A percentile compares a stretch with the other conserved stretches of the same genome.
These are phyloP conservation scores for Zasmidium citrigriseum DNA, from an alignment of 2,329 filamentous ascomycete species.

Conservation along the genomic window DNA sequence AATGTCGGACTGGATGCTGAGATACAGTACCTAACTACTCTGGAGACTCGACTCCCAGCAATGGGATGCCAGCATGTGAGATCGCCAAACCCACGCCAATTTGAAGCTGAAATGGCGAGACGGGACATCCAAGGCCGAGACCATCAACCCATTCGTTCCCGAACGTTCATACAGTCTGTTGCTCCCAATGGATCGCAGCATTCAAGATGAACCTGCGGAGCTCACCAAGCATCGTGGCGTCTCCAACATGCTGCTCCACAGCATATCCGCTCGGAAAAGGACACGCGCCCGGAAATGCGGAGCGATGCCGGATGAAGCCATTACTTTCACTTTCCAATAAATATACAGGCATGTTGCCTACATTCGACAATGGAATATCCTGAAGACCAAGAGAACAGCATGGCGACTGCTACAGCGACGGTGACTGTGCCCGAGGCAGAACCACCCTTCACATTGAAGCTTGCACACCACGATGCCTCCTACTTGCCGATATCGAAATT, in stretches of 20 bases:
- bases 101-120: too few species aligned
- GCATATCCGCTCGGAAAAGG: constrained; percentile 1
- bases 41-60: too few species aligned
- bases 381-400: not conserved
- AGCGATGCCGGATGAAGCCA: not conserved
- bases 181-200: not conserved
- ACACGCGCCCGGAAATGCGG: not conserved
- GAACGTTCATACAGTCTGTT: too few species aligned
- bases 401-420: constrained; percentile 15
- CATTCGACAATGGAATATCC: not conserved
- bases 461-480: constrained; percentile 19
- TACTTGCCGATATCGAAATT: constrained; percentile 30
- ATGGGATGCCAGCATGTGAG: too few species aligned
- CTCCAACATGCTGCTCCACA: not conserved
- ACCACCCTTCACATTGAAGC: constrained; percentile 14
- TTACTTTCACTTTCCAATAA: not conserved
- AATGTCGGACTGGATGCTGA: too few species aligned
- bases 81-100: too few species aligned
- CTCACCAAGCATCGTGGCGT: not conserved
- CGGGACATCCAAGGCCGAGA: too few species aligned
- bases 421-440: constrained; percentile 7
- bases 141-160: too few species aligned
- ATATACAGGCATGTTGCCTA: not conserved
- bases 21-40: too few species aligned
- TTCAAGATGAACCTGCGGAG: not conserved